phyloP scores from a whole-genome alignment of 371 early-diverging fungal genomes.

The Mortierella sp. region DNA sequence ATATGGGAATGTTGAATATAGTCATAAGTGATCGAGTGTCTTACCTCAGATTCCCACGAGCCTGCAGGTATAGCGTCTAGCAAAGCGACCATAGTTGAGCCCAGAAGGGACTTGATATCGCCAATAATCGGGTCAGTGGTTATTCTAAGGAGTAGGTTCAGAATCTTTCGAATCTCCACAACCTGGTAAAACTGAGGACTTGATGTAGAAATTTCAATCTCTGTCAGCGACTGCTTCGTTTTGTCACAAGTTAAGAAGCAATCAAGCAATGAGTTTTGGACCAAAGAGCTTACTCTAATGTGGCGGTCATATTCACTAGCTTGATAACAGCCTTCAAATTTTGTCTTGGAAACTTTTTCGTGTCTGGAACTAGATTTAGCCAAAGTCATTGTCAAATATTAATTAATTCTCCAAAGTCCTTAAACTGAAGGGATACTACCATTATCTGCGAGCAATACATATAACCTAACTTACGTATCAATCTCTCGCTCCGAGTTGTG shows the following conservation, averaged over 20 bases:
- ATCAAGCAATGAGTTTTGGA: background rate
- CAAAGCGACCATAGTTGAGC: conserved; percentile 28
- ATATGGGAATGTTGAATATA: background rate
- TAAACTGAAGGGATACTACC: too few relatives aligned
- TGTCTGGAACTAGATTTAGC: conserved; percentile 19
- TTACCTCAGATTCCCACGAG: conserved; percentile 37
- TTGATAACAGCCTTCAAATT: conserved; percentile 36
- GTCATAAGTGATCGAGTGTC: background rate
- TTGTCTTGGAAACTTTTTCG: conserved; percentile 32
- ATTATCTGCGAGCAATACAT: too few relatives aligned
- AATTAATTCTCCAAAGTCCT: background rate
- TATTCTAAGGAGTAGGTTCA: conserved; percentile 33
- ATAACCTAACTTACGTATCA: conserved; percentile 11
- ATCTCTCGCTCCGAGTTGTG: conserved; percentile 24
- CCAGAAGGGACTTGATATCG: conserved; percentile 36
- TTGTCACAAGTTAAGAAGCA: background rate
- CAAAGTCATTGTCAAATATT: background rate
- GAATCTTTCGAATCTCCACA: conserved; percentile 28
- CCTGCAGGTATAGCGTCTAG: conserved; percentile 32
- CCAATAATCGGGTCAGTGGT: conserved; percentile 54
- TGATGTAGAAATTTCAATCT: background rate
- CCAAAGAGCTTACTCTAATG: conserved; percentile 29
- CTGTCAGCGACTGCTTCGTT: background rate
- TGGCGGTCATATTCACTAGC: conserved; percentile 42
- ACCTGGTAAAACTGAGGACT: conserved; percentile 41